A percentile compares a stretch with the other conserved stretches of the same genome.
Evolutionary conservation across 768 basidiomycete species (phyloP).

Genomic region (Suillus lakei): DNA sequence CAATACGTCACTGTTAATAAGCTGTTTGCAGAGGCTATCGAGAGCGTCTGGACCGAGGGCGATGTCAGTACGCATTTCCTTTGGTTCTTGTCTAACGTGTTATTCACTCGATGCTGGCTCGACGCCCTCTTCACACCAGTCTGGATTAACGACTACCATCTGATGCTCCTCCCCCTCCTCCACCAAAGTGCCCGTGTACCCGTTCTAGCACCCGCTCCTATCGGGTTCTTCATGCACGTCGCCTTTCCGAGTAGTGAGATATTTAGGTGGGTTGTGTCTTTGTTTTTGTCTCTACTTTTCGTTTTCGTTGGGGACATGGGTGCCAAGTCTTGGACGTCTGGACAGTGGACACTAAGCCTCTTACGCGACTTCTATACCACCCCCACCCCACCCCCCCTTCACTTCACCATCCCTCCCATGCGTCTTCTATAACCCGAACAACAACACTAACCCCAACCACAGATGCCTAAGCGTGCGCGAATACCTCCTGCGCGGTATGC

Average conservation of each 20-base stretch:
- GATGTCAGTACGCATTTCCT: constrained; percentile 63
- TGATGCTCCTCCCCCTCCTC: constrained; percentile 92
- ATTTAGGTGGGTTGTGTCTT: constrained; percentile 48
- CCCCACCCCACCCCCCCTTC: no score
- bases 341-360: no score
- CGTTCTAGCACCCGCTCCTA: constrained; percentile 48
- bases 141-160: constrained; percentile 96
- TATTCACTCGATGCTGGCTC: no score
- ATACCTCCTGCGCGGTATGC: constrained; percentile 81
- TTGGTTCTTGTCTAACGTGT: constrained; percentile 12
- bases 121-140: no score
- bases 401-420: no score
- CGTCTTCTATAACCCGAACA: no score
- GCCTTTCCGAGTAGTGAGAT: constrained; percentile 96
- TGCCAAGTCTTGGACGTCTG: no score
- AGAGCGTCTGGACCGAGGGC: constrained; percentile 80
- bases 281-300: no score
- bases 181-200: constrained; percentile 49
- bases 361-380: not conserved
- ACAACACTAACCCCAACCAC: not conserved
- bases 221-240: constrained; percentile 94
- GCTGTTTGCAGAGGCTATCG: constrained; percentile 86
- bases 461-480: constrained; percentile 83
- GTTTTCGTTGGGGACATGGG: no score
- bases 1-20: constrained; percentile 91